These are phyloP conservation scores for Tylopilus cervinicoccineus DNA, from an alignment of 768 basidiomycete genomes.

Conservation along the genomic window DNA sequence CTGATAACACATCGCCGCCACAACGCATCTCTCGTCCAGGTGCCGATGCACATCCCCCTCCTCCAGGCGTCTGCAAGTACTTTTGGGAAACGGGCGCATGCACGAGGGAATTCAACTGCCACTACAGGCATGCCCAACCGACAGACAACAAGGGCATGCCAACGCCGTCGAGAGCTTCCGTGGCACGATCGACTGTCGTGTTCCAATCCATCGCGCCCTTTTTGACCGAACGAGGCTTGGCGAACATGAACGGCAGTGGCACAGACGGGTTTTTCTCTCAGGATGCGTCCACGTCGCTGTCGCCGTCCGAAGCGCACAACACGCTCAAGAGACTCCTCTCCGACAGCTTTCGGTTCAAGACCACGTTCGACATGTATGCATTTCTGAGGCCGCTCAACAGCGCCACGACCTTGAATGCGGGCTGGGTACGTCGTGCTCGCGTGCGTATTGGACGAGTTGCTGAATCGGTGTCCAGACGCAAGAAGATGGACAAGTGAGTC, in stretches of 20 bases:
- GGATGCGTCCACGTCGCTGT: conserved; percentile 28
- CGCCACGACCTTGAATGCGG: conserved; percentile 34
- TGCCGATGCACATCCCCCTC: conserved; percentile 5
- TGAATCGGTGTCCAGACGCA: conserved; percentile 31
- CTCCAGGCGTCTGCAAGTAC: conserved; percentile 41
- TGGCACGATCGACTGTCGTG: conserved; percentile 13
- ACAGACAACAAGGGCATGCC: conserved; percentile 2
- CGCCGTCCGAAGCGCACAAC: conserved; percentile 47
- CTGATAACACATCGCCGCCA: conserved; percentile 1
- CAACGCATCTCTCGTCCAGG: background rate
- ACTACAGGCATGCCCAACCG: conserved; percentile 34
- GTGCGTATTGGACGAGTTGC: background rate
- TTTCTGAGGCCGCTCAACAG: conserved; percentile 39
- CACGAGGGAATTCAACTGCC: conserved; percentile 43
- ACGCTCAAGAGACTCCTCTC: conserved; percentile 39
- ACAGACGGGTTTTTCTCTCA: conserved; percentile 41
- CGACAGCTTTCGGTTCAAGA: conserved; percentile 42
- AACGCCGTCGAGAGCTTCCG: conserved; percentile 6
- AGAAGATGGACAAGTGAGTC: conserved; percentile 49
- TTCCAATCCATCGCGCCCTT: conserved; percentile 37
- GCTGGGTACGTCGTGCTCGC: conserved; percentile 40
- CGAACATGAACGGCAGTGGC: conserved; percentile 39
- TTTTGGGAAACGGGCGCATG: conserved; percentile 49
- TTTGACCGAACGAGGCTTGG: conserved; percentile 43
- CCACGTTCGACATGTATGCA: conserved; percentile 40